A percentile compares a stretch with the other conserved stretches of the same genome.
Conservation (phyloP, 2,329 filamentous ascomycete species). For the Monosporascus ibericus region DNA sequence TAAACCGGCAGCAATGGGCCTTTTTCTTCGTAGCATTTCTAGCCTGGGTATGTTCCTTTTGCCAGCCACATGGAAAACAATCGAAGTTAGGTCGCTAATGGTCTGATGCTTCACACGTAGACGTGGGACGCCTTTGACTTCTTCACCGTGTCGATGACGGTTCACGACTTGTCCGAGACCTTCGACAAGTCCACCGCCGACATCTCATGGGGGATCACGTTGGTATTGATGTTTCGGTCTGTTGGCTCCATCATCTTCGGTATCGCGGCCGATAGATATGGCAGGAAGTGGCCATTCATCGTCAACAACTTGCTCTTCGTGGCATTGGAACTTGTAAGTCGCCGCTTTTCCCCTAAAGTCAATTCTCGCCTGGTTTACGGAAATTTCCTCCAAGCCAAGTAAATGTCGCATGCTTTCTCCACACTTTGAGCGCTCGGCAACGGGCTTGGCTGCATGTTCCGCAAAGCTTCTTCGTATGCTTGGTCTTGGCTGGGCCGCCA, state of each 20-base stretch:
- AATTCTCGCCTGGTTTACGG: background rate
- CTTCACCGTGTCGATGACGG: constrained; percentile 57
- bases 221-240: constrained; percentile 56
- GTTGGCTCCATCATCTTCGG: constrained; percentile 50
- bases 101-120: constrained; percentile 24
- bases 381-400: background rate
- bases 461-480: background rate
- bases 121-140: constrained; percentile 63
- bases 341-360: background rate
- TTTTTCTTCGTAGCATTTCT: constrained; percentile 50
- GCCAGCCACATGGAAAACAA: background rate
- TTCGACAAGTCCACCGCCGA: constrained; percentile 50
- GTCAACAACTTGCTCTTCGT: constrained; percentile 70
- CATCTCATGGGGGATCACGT: constrained; percentile 59
- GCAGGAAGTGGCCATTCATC: constrained; percentile 67
- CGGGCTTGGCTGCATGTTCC: background rate
- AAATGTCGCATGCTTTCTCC: no score
- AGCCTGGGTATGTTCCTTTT: constrained; percentile 42
- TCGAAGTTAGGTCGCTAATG: background rate
- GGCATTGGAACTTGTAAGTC: constrained; percentile 60
- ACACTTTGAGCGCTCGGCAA: no score
- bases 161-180: constrained; percentile 44
- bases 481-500: background rate
- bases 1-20: constrained; percentile 45
- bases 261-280: constrained; percentile 49